phyloP scores from a whole-genome alignment of 495 filamentous ascomycete species.

The Paragyromitra xinjiangensis region DNA sequence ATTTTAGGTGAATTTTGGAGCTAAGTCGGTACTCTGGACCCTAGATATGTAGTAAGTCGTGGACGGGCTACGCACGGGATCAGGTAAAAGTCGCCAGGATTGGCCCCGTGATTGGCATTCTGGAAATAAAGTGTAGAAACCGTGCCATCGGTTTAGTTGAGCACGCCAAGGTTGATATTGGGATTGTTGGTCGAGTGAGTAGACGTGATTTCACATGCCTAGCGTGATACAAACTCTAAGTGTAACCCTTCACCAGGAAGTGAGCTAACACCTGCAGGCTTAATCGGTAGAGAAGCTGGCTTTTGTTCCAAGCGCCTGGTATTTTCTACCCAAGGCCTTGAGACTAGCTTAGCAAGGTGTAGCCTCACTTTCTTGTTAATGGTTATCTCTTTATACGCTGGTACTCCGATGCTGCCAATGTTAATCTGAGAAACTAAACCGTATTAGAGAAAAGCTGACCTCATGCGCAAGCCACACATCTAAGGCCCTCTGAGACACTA shows the following conservation, averaged over 20 bases:
- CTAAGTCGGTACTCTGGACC: too few species aligned
- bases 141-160: background rate
- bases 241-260: too few species aligned
- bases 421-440: background rate
- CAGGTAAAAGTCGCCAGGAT: too few species aligned
- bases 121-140: background rate
- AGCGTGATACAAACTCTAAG: too few species aligned
- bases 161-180: background rate
- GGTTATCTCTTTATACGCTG: background rate
- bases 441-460: background rate
- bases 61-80: too few species aligned
- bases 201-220: background rate
- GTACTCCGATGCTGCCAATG: background rate
- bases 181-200: background rate
- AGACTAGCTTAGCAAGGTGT: too few species aligned
- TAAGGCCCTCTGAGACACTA: background rate
- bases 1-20: too few species aligned
- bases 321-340: too few species aligned
- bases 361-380: too few species aligned
- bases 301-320: too few species aligned
- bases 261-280: background rate
- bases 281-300: too few species aligned
- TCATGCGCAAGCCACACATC: background rate
- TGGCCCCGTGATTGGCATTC: background rate
- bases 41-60: too few species aligned